These are phyloP conservation scores for Claviceps pazoutovae DNA, from an alignment of 2,329 filamentous ascomycete genomes.

Conservation along the genomic window DNA sequence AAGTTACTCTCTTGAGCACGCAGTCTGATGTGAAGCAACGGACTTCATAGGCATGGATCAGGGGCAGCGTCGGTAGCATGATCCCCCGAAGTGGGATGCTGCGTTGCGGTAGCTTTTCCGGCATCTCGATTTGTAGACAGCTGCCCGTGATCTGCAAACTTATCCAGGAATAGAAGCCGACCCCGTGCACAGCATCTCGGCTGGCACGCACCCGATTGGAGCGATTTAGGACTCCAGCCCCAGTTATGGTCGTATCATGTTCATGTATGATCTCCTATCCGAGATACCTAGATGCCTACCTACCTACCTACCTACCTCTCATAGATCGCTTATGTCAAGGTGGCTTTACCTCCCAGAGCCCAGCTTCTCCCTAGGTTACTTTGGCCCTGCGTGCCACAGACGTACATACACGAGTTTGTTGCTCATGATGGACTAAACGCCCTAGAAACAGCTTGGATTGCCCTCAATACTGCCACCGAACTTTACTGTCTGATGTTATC, in stretches of 20 bases:
- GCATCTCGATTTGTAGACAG: neutral
- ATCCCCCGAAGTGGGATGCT: neutral
- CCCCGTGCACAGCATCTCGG: neutral
- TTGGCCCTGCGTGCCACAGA: too few species aligned
- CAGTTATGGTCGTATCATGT: conserved; percentile 11
- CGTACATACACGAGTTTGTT: conserved; percentile 11
- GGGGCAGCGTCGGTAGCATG: neutral
- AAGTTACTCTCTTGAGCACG: neutral
- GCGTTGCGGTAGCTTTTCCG: neutral
- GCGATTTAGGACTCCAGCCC: neutral
- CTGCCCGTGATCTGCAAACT: neutral
- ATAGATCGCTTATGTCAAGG: too few species aligned
- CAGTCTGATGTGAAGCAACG: neutral
- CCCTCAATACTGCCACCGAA: neutral
- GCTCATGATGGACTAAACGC: conserved; percentile 2
- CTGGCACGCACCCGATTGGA: neutral
- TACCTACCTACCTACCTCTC: too few species aligned
- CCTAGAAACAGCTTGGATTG: neutral
- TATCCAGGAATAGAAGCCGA: neutral
- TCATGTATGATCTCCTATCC: too few species aligned
- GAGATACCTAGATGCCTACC: too few species aligned
- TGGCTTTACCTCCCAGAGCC: too few species aligned
- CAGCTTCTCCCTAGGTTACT: too few species aligned
- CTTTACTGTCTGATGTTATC: neutral
- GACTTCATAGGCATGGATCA: neutral